Percentiles rank a stretch among this genome's conserved stretches.
Evolutionary conservation across 768 basidiomycete genomes (phyloP).

Genomic region (Kwoniella dendrophila): DNA sequence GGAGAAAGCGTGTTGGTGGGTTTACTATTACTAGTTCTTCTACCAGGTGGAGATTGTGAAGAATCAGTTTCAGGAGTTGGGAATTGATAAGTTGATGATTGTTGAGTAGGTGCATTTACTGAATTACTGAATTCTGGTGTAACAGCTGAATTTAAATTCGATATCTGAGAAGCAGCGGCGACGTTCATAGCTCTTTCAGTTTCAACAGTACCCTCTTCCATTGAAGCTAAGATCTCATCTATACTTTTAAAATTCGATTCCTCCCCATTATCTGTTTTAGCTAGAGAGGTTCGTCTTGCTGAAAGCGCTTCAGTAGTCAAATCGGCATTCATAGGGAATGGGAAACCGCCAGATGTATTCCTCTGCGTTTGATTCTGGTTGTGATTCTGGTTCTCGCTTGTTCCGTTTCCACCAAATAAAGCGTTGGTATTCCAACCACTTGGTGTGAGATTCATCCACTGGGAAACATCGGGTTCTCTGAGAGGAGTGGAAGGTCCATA

Average conservation of each 20-base stretch:
- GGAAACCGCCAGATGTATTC: conserved; percentile 8
- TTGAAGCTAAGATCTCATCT: conserved; percentile 40
- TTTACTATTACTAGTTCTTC: conserved; percentile 2
- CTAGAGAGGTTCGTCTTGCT: conserved; percentile 13
- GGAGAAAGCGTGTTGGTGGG: conserved; percentile 15
- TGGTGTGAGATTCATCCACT: conserved; percentile 47
- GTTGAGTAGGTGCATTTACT: neutral
- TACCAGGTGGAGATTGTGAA: conserved; percentile 19
- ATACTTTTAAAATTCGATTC: conserved; percentile 26
- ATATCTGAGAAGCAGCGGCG: conserved; percentile 16
- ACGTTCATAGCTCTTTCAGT: conserved; percentile 24
- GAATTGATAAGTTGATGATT: conserved; percentile 27
- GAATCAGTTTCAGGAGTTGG: conserved; percentile 46
- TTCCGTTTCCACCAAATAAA: conserved; percentile 16
- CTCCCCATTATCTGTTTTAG: conserved; percentile 11
- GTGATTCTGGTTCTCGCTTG: neutral
- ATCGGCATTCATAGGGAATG: conserved; percentile 17
- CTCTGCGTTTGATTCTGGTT: neutral
- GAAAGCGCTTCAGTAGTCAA: conserved; percentile 1
- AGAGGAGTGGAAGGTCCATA: conserved; percentile 38
- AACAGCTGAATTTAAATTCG: conserved; percentile 2
- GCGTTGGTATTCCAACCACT: conserved; percentile 29
- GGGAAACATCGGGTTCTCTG: conserved; percentile 37
- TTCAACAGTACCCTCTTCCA: conserved; percentile 42
- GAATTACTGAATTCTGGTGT: neutral